Base-by-base conservation (phyloP, 2,329 filamentous ascomycete species). In the Hypoxylon rubiginosum region DNA sequence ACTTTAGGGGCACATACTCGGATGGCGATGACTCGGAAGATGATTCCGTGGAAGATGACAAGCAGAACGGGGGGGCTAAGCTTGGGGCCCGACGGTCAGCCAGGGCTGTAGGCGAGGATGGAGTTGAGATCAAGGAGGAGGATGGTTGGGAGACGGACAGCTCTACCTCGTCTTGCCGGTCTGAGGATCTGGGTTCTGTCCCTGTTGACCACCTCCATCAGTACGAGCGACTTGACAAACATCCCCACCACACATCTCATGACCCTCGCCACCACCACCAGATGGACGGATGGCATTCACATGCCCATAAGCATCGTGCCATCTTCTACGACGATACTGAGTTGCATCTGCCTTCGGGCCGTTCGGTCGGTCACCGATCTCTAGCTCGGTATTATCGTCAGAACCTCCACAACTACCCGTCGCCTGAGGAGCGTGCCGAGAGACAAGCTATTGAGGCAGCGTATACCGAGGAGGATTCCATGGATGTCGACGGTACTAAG, bases 91-190 rank as follows among this genome's bases (percentile, higher is more conserved):
- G 85, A 73, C 86, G 91, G 41, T 77, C 80, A 5, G 78, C 82
- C 36, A 87, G 85, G 75, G 77, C 83, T 4, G 83, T 84, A 41
- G 84, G 84, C 49, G 81, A 82, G 49, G 79, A 88, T 60, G 85
- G 82, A 11, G 83, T 88, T n/a, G 86, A 86, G 48, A 82, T 85
- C 15, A 83, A 85, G 73, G 82, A 83, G 11, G 89, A 90, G 5
- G 93, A 95, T 46, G 94, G 93, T 48, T 98, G 96, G 95, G 96
- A 99, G 81, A 97, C 94, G 0, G 96, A 98, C 77, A 94, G 91
- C 70, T 94, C 92, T 9, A 91, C 87, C n/a, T 97, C 94, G 1
- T 97, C 93, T 10, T 85, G 97, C 36, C 93, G 94, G 70, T 96
- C 93, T 0, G 92, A 92, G 58, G 93, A 97, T 72, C 88, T 97